Evolutionary conservation across 2,329 filamentous ascomycete genomes (phyloP).

Genomic region (Anisogramma anomala): DNA sequence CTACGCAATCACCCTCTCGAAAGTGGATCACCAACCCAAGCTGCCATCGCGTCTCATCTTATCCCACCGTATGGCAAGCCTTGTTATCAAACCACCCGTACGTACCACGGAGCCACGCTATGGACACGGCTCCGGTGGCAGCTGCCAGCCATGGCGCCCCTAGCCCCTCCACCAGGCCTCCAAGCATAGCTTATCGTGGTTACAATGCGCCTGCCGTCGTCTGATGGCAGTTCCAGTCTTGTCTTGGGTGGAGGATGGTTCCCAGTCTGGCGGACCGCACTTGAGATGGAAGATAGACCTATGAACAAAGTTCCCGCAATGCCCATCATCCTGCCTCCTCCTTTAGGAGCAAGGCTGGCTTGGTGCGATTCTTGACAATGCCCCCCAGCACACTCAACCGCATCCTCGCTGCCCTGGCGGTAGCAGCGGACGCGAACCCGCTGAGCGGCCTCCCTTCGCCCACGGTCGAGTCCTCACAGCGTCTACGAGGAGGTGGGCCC

Average conservation of each 20-base stretch:
- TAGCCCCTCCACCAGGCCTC: neutral
- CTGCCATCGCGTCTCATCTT: neutral
- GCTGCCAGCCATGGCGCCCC: neutral
- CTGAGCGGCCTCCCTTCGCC: neutral
- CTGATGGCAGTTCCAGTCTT: slow-evolving; percentile 9
- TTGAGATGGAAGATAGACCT: slow-evolving; percentile 7
- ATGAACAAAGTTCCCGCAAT: slow-evolving; percentile 5
- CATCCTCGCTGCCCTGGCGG: slow-evolving; percentile 22
- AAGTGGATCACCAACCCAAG: neutral
- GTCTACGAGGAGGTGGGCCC: slow-evolving; percentile 24
- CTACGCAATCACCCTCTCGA: neutral
- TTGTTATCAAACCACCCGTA: slow-evolving; percentile 7
- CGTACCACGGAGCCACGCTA: neutral
- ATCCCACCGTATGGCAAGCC: neutral
- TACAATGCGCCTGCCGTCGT: neutral
- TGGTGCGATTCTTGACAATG: slow-evolving; percentile 17
- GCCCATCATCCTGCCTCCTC: neutral
- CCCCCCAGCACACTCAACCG: slow-evolving; percentile 15
- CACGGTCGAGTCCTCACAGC: slow-evolving; percentile 16
- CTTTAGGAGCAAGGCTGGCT: slow-evolving; percentile 5
- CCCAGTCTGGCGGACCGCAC: neutral
- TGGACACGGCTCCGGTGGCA: neutral
- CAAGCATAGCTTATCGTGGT: neutral
- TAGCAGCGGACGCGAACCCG: slow-evolving; percentile 18
- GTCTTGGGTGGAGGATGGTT: too few relatives aligned